Base-by-base conservation (phyloP, 768 basidiomycete genomes). In the Leccinum subgranulosum region DNA sequence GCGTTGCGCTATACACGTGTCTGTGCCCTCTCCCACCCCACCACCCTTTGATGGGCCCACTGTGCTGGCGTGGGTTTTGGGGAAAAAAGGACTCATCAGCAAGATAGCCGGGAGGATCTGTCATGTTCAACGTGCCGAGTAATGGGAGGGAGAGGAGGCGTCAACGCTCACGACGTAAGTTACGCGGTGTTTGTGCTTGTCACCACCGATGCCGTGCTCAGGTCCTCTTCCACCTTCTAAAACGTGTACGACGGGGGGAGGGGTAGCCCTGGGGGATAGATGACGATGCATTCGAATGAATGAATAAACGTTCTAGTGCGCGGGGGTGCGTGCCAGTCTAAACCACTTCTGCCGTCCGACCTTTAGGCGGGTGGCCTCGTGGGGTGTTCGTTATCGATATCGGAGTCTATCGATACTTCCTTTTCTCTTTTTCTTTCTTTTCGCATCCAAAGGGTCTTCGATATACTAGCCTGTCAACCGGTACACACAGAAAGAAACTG, bases 331-430 rank as follows among this genome's bases (percentile, higher is more conserved):
- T 54, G 60, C 36, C 36, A 45, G 36, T 12, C 54, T 52, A 49
- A 53, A 49, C 51, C 15, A 10, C 19, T 23, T 51, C 12, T 25
- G 33, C 23, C n/a, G 53, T 49, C 15, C 17, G 49, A 23, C 17
- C 15, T 23, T 8, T 17, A 15, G 25, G n/a, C 54, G 50, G 55
- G 49, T 53, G 45, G 51, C 56, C 56, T 64, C 62, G 53, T 57
- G 64, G 55, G n/a, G 39, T 17, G 39, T 4, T 41, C n/a, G 39
- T 41, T 41, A 27, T 21, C 33, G 50, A 53, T 62, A 66, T 66
- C 64, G 45, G 36, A 64, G 62, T 6, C 64, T 53, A 63, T 63
- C 62, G 46, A 8, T 12, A 29, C 49, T 23, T 47, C 39, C 39
- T 19, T 41, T 41, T 6, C n/a, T 41, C n/a, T 41, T 41, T n/a